Evolutionary conservation across 345 rosid species (phyloP).

Genomic region (Gossypium ekmanianum): DNA sequence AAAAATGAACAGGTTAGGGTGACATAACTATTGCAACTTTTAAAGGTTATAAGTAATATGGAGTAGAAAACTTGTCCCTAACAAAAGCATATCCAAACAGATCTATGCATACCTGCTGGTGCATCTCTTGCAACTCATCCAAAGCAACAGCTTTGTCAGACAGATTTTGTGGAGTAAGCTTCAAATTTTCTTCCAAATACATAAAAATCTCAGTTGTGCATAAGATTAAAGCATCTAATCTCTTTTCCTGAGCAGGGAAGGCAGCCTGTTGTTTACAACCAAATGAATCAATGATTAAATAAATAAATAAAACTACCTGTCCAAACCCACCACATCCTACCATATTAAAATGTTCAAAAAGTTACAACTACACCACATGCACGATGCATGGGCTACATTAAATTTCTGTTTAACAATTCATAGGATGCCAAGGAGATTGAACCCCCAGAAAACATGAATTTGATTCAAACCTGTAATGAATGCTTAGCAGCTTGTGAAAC

Average conservation of each 20-base stretch:
- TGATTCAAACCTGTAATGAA: constrained; percentile 67
- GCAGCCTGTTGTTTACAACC: constrained; percentile 60
- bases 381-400: not conserved
- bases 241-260: constrained; percentile 87
- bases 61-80: not conserved
- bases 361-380: not conserved
- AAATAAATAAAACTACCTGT: constrained; percentile 17
- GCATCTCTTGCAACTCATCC: constrained; percentile 91
- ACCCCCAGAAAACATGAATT: not conserved
- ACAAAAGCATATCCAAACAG: constrained; percentile 13
- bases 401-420: not conserved
- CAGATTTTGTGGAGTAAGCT: constrained; percentile 67
- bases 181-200: constrained; percentile 92
- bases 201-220: constrained; percentile 65
- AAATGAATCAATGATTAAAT: constrained; percentile 20
- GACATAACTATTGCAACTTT: not conserved
- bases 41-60: not conserved
- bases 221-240: constrained; percentile 79
- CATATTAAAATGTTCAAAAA: not conserved
- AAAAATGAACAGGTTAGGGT: not conserved
- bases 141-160: constrained; percentile 78
- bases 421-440: not conserved
- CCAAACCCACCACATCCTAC: constrained; percentile 9
- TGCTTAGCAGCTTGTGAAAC: constrained; percentile 84
- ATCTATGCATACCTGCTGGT: constrained; percentile 64